Conservation (phyloP, 2,329 filamentous ascomycete genomes). For the Aureobasidium sp. region DNA sequence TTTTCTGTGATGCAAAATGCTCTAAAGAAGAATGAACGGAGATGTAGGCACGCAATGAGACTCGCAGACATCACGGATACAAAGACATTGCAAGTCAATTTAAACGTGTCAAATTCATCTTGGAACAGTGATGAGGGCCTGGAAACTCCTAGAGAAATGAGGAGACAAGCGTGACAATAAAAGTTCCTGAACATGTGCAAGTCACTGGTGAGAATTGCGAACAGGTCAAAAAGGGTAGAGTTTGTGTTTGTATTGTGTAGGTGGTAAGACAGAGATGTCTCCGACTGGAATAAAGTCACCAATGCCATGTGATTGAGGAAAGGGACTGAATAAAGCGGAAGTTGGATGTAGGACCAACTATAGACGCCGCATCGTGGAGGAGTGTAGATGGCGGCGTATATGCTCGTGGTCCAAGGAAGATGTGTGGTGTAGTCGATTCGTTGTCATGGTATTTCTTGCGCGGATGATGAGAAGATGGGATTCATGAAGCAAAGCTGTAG, state of each 20-base stretch:
- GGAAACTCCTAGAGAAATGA: background rate
- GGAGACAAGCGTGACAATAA: conserved; percentile 10
- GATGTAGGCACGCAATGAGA: conserved; percentile 10
- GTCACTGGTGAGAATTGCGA: background rate
- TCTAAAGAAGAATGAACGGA: background rate
- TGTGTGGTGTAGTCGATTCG: background rate
- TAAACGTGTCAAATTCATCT: conserved; percentile 3
- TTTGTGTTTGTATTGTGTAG: background rate
- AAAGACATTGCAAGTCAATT: conserved; percentile 7
- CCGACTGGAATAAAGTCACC: conserved; percentile 9
- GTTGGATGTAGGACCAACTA: conserved; percentile 17
- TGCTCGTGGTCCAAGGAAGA: conserved; percentile 15
- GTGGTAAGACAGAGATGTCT: background rate
- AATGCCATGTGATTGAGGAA: background rate
- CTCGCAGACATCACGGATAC: conserved; percentile 5
- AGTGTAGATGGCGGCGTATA: conserved; percentile 16
- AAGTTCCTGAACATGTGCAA: background rate
- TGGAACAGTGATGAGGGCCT: conserved; percentile 10
- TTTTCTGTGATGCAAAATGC: background rate
- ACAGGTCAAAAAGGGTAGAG: background rate
- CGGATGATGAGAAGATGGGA: background rate
- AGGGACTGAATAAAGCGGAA: conserved; percentile 9
- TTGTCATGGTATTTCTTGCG: background rate
- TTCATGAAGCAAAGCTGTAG: background rate
- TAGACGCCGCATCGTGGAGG: conserved; percentile 17